These are phyloP conservation scores for Aspergillus luchuensis DNA, from an alignment of 2,329 filamentous ascomycete genomes.

Conservation along the genomic window DNA sequence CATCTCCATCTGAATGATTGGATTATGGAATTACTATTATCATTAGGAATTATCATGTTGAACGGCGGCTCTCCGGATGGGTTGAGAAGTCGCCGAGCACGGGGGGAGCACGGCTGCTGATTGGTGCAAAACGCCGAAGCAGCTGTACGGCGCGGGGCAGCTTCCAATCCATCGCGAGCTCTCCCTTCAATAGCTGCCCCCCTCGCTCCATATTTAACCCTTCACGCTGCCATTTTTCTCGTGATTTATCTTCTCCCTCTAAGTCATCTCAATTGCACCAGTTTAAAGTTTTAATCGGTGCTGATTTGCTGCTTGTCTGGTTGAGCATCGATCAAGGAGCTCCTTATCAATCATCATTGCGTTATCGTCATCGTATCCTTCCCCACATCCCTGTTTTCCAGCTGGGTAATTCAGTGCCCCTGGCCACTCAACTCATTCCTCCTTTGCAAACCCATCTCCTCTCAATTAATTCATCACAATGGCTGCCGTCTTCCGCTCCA, in stretches of 20 bases:
- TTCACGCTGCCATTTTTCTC: neutral
- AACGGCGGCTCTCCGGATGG: neutral
- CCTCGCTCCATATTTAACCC: constrained; percentile 13
- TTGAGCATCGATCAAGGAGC: neutral
- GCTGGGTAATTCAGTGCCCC: neutral
- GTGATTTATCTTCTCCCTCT: neutral
- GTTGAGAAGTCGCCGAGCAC: constrained; percentile 9
- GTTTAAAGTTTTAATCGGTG: neutral
- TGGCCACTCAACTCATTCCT: neutral
- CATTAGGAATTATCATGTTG: neutral
- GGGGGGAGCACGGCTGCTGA: neutral
- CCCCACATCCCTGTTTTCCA: neutral
- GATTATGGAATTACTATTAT: neutral
- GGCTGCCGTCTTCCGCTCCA: constrained; percentile 41
- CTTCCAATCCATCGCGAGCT: constrained; percentile 4
- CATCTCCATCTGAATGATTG: neutral
- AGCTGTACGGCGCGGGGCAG: constrained; percentile 4
- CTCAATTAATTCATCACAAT: constrained; percentile 26
- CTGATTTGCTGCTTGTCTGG: neutral
- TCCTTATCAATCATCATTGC: constrained; percentile 6
- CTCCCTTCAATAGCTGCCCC: constrained; percentile 1
- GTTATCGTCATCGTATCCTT: neutral
- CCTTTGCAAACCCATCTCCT: neutral
- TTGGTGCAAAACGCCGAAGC: constrained; percentile 17
- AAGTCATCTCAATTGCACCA: neutral